Base-by-base conservation (phyloP, 108 stramenopile genomes). In the Pseudonitzschia delicatissima region DNA sequence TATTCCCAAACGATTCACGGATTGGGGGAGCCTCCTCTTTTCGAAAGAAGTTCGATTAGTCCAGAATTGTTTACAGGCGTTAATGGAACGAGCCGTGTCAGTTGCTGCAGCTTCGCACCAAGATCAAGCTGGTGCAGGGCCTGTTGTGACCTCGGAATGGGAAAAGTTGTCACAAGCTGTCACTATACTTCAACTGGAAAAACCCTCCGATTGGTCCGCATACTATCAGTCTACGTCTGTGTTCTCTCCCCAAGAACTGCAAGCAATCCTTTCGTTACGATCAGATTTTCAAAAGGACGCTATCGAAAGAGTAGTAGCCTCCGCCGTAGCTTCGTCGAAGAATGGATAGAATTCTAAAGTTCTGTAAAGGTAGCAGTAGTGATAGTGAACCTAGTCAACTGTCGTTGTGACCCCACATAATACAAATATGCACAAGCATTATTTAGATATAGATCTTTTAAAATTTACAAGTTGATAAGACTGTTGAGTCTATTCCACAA, bases 11-110 rank as follows among this genome's bases (percentile, higher is more conserved):
- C 64, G 67, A 52, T 87, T 93, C 57, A 91, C 84, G 44, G 92
- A 91, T 55, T 93, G 87, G 86, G 92, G 92, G 2, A 82, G 88
- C 4, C 48, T 93, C 55, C 82, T 93, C 34, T 76, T 93, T 15
- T 83, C 87, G 28, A 93, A 93, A 57, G 84, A 93, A 74, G 84
- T 93, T 0, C 87, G 92, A 32, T 53, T 77, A 62, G 62, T 93
- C 32, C 83, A 91, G 68, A 78, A 75, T 40, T 71, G 60, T 36
- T 62, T 79, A n/a, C 68, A 72, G n/a, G 55, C 39, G 12, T 26
- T 74, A 20, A 66, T 77, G 66, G 50, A 72, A 47, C 55, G 34
- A 31, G 53, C 53, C 31, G 29, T 55, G 13, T 52, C 72, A 39
- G 26, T 62, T 1, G 68, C 62, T 33, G 73, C 74, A 21, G 64